Conservation (phyloP, 2,329 filamentous ascomycete genomes). For the Bertia moriformis region DNA sequence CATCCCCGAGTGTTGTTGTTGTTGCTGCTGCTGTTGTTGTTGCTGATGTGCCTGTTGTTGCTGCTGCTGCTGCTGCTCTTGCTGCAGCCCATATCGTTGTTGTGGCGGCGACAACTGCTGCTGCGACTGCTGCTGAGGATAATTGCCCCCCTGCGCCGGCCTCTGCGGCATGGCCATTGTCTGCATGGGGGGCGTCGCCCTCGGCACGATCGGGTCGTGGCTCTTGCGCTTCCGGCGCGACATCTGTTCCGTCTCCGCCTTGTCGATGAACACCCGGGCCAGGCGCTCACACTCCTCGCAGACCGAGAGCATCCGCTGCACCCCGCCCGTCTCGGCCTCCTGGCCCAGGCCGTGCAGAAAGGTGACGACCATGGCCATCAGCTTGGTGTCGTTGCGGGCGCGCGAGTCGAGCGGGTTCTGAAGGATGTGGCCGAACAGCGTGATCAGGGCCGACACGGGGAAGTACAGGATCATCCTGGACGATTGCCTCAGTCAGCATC, state of each 20-base stretch:
- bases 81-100: too few relatives aligned
- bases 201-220: conserved; percentile 26
- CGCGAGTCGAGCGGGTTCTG: conserved; percentile 86
- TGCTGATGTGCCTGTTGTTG: conserved; percentile 10
- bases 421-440: conserved; percentile 86
- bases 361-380: conserved; percentile 86
- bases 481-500: too few relatives aligned
- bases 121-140: too few relatives aligned
- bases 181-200: conserved; percentile 8
- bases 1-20: conserved; percentile 3
- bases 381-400: conserved; percentile 71
- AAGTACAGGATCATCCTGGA: conserved; percentile 88
- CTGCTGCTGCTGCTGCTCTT: background rate
- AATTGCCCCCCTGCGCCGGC: background rate
- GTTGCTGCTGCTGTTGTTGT: conserved; percentile 8
- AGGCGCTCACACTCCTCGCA: conserved; percentile 96
- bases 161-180: conserved; percentile 6
- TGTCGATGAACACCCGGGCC: conserved; percentile 77
- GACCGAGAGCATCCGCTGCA: conserved; percentile 83
- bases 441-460: conserved; percentile 86
- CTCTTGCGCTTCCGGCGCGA: conserved; percentile 75
- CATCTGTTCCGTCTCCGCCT: conserved; percentile 71
- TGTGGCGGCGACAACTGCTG: conserved; percentile 2
- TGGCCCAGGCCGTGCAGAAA: conserved; percentile 78
- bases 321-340: conserved; percentile 77